Evolutionary conservation across 176 grass and related monocot species (phyloP).

Genomic region (Aegilops bicornis): DNA sequence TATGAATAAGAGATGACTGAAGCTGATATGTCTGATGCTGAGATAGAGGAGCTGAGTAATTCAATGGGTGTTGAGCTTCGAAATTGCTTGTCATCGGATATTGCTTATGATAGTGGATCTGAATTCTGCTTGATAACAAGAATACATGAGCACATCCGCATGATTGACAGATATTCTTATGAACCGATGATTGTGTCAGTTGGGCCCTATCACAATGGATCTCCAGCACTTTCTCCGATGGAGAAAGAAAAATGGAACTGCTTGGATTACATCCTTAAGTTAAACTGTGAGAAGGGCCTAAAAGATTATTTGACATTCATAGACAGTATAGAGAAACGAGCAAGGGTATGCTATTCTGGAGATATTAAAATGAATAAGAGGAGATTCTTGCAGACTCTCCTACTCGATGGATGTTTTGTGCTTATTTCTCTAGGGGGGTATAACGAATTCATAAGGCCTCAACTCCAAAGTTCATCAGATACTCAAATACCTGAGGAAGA

Average conservation of each 20-base stretch:
- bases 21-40: not conserved
- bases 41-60: not conserved
- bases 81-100: rapidly evolving
- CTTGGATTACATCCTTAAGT: not conserved
- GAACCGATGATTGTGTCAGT: constrained; percentile 3
- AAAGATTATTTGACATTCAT: constrained; percentile 3
- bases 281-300: not conserved
- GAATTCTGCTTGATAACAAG: not conserved
- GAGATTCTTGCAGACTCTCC: constrained; percentile 10
- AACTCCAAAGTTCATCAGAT: not conserved
- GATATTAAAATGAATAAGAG: constrained; percentile 17
- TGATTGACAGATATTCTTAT: not conserved
- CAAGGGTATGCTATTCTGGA: constrained; percentile 19
- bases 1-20: not conserved
- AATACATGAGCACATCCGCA: not conserved
- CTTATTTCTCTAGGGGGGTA: not conserved
- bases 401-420: constrained; percentile 27
- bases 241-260: constrained; percentile 1
- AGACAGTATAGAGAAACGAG: not conserved
- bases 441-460: not conserved
- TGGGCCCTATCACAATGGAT: constrained; percentile 11
- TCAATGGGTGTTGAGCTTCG: not conserved
- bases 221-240: not conserved
- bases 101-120: not conserved
- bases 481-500: rapidly evolving